phyloP scores from a whole-genome alignment of 2,329 filamentous ascomycete genomes.

The Phyllosticta paracitricarpa region DNA sequence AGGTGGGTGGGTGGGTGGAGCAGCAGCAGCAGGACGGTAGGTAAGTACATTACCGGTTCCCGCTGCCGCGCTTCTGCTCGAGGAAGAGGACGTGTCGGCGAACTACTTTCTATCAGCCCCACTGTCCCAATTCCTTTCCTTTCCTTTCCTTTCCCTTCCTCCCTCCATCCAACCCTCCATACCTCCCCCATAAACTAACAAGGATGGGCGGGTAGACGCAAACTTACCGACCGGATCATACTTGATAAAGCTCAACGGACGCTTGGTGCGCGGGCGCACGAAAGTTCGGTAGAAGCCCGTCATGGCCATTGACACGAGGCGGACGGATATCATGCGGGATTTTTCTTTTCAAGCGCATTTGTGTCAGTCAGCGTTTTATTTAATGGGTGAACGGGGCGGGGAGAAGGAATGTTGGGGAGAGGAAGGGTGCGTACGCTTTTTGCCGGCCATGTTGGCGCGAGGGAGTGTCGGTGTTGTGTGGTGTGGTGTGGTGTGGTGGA shows the following conservation, averaged over 20 bases:
- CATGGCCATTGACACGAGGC: conserved; percentile 96
- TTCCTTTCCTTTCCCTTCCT: background rate
- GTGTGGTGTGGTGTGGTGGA: background rate
- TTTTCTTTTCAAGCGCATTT: conserved; percentile 37
- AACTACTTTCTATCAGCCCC: conserved; percentile 43
- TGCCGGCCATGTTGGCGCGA: background rate
- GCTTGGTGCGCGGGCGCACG: conserved; percentile 66
- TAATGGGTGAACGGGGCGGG: background rate
- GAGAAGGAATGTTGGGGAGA: background rate
- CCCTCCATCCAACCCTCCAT: background rate
- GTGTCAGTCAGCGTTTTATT: background rate
- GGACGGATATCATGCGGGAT: conserved; percentile 84
- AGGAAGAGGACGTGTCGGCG: conserved; percentile 93
- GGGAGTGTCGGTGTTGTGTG: background rate
- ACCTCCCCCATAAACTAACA: background rate
- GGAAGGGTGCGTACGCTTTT: background rate
- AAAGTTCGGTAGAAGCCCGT: conserved; percentile 96
- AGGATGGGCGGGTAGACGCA: background rate
- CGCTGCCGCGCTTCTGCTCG: conserved; percentile 70
- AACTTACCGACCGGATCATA: conserved; percentile 87
- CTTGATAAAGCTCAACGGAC: conserved; percentile 94
- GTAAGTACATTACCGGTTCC: background rate
- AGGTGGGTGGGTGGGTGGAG: too few relatives aligned
- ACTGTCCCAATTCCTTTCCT: background rate
- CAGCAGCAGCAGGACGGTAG: too few relatives aligned